Conservation (phyloP, 768 basidiomycete genomes). For the Rhodosporidiobolus sp. region DNA sequence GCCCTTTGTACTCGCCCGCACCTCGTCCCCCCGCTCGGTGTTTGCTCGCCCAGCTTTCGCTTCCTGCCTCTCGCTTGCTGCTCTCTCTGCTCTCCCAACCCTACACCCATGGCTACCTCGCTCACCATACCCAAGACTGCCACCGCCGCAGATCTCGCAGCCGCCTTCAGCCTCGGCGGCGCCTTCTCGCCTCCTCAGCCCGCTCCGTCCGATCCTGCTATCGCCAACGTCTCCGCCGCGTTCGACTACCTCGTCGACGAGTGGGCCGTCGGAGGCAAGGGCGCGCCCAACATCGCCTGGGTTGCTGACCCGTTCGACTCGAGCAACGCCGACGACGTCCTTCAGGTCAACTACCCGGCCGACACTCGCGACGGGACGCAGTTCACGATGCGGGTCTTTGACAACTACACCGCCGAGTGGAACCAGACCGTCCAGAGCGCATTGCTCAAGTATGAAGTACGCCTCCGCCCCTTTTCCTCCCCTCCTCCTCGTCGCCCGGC, state of each 20-base stretch:
- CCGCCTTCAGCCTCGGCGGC: neutral
- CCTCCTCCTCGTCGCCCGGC: no score
- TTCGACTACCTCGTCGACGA: neutral
- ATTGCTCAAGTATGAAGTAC: slow-evolving; percentile 22
- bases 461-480: neutral
- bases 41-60: neutral
- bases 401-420: neutral
- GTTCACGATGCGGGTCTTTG: slow-evolving; percentile 15
- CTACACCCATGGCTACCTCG: neutral
- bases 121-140: neutral
- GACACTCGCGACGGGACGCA: slow-evolving; percentile 17
- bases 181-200: neutral
- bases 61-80: neutral
- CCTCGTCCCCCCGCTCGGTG: no score
- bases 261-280: neutral
- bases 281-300: slow-evolving; percentile 5
- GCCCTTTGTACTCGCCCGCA: no score
- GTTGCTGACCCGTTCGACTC: slow-evolving; percentile 12
- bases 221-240: neutral
- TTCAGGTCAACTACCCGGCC: slow-evolving; percentile 12
- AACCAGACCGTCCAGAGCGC: slow-evolving; percentile 17
- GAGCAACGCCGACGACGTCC: neutral
- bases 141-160: neutral
- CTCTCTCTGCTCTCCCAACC: neutral
- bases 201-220: neutral